Conservation (phyloP, 352 stramenopile species). For the Phytopythium chamaehyphon region DNA sequence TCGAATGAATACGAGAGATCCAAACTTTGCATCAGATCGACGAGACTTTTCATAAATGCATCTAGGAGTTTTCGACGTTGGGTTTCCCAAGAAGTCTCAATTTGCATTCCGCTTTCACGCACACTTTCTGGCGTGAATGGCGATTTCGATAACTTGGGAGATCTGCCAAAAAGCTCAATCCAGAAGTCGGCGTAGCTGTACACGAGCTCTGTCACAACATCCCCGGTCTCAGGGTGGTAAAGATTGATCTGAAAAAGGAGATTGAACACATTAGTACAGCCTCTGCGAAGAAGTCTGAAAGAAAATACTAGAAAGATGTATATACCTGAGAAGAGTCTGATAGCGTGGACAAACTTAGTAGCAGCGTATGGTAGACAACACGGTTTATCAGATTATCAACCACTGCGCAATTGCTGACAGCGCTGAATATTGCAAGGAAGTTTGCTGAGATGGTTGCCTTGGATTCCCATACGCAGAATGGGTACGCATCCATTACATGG, state of each 20-base stretch:
- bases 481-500: constrained; percentile 61
- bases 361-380: constrained; percentile 51
- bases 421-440: constrained; percentile 38
- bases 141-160: too few species aligned
- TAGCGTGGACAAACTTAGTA: constrained; percentile 66
- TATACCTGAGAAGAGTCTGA: constrained; percentile 41
- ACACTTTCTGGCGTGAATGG: too few species aligned
- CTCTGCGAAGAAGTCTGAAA: neutral
- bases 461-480: constrained; percentile 54
- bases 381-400: constrained; percentile 39
- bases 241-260: constrained; percentile 29
- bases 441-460: constrained; percentile 54
- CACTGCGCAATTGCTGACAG: constrained; percentile 28
- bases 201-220: constrained; percentile 61
- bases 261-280: neutral
- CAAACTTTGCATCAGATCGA: constrained; percentile 44
- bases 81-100: constrained; percentile 2
- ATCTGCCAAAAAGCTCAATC: constrained; percentile 31
- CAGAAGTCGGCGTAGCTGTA: constrained; percentile 79
- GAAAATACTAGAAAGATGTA: neutral
- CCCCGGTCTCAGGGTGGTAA: constrained; percentile 76
- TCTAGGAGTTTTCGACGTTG: constrained; percentile 44
- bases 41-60: constrained; percentile 39
- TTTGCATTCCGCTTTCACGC: constrained; percentile 3
- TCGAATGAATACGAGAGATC: constrained; percentile 74